These are phyloP conservation scores for Pseudogymnoascus sp. DNA, from an alignment of 2,329 filamentous ascomycete species.

Conservation along the genomic window DNA sequence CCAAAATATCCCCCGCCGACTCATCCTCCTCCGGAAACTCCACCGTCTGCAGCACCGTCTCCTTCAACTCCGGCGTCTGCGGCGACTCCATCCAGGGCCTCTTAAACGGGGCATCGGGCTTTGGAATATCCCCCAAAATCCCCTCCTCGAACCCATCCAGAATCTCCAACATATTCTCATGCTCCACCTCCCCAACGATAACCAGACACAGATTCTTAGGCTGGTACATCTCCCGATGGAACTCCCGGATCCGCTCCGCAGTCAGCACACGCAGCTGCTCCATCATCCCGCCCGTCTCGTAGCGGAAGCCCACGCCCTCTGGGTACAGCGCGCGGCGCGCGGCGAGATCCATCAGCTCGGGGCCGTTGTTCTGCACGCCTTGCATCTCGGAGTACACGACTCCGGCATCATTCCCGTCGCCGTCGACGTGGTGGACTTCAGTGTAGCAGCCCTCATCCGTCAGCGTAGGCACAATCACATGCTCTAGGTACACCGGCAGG, in stretches of 20 bases:
- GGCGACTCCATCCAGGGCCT: constrained; percentile 82
- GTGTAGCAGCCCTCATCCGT: constrained; percentile 91
- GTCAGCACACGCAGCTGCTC: constrained; percentile 80
- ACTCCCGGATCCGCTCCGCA: constrained; percentile 83
- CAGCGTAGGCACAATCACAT: constrained; percentile 82
- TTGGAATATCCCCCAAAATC: constrained; percentile 74
- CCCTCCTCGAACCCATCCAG: constrained; percentile 83
- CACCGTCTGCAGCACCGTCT: constrained; percentile 68
- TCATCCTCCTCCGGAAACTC: constrained; percentile 97
- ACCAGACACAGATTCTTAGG: constrained; percentile 89
- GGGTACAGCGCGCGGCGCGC: constrained; percentile 78
- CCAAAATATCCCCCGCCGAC: constrained; percentile 77
- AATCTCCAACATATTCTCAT: constrained; percentile 69
- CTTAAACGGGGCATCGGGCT: constrained; percentile 61
- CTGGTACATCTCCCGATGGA: constrained; percentile 96
- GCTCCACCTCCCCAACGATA: constrained; percentile 85
- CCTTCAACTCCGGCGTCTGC: constrained; percentile 62
- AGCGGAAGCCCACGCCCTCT: constrained; percentile 83
- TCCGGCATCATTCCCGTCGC: constrained; percentile 86
- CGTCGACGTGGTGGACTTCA: constrained; percentile 93
- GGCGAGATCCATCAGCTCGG: constrained; percentile 79
- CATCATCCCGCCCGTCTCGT: constrained; percentile 97
- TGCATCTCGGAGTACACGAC: constrained; percentile 99
- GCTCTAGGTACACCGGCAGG: constrained; percentile 88
- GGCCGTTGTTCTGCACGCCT: constrained; percentile 75